Percentiles rank a stretch among this genome's conserved stretches.
Evolutionary conservation across 2,329 filamentous ascomycete species (phyloP).

Genomic region (Botrytis elliptica): DNA sequence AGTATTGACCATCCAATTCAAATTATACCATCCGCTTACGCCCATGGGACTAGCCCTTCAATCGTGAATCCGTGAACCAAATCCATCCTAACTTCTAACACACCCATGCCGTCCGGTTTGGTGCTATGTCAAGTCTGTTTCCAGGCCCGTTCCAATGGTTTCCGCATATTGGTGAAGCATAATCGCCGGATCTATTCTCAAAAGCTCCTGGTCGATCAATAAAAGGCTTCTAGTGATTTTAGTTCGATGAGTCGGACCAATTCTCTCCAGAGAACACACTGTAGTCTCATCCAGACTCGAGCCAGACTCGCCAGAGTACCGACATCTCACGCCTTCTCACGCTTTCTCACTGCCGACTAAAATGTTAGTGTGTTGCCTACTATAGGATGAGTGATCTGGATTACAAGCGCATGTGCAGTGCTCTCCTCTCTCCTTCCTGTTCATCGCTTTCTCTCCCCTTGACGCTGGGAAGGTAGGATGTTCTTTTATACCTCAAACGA

Average conservation of each 20-base stretch:
- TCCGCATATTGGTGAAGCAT: background rate
- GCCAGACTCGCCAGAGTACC: background rate
- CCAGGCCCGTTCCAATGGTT: background rate
- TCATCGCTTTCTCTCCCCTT: background rate
- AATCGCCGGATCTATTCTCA: slow-evolving; percentile 8
- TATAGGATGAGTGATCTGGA: background rate
- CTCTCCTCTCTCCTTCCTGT: background rate
- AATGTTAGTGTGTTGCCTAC: background rate
- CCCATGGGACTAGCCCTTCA: background rate
- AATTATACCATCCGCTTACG: background rate
- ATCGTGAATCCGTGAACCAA: background rate
- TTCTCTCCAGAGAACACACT: background rate
- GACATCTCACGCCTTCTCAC: background rate
- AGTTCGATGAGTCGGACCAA: background rate
- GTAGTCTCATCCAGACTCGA: background rate
- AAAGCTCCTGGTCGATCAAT: background rate
- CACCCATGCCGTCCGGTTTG: background rate
- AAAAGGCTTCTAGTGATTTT: background rate
- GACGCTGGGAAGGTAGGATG: background rate
- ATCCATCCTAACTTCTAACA: background rate
- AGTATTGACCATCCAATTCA: background rate
- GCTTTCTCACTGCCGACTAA: background rate
- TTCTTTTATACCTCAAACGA: background rate
- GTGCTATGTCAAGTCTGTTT: background rate
- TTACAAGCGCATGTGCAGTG: background rate